A percentile compares a stretch with the other conserved stretches of the same genome.
phyloP scores from a whole-genome alignment of 1,284 basidiomycete genomes.

The Rhodotorula sp. region DNA sequence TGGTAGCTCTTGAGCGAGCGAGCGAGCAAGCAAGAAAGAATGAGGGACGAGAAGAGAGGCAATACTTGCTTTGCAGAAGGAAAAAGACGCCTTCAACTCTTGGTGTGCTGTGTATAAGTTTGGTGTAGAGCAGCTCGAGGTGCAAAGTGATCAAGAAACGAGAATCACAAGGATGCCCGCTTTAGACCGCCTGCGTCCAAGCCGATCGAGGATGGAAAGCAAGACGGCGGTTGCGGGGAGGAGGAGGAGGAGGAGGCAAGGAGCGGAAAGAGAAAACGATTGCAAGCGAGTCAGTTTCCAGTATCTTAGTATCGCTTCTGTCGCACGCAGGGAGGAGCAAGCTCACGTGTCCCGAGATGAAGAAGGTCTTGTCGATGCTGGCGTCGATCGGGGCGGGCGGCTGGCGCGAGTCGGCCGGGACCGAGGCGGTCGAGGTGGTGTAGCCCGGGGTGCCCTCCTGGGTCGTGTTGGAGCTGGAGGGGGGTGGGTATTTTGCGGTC shows the following conservation, averaged over 20 bases:
- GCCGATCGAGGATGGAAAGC: not conserved
- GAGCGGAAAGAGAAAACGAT: not conserved
- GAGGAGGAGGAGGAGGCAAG: not conserved
- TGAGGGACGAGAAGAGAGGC: no score
- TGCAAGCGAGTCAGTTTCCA: slow-evolving; percentile 2
- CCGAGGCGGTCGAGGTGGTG: slow-evolving; percentile 63
- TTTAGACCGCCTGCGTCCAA: slow-evolving; percentile 10
- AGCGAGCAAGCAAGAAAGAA: no score
- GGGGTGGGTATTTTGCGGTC: no score
- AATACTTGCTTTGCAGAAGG: no score
- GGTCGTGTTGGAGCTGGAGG: slow-evolving; percentile 59
- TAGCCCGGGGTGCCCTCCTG: slow-evolving; percentile 71
- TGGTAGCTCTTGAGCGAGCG: no score
- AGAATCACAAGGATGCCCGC: not conserved
- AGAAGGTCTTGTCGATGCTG: slow-evolving; percentile 61
- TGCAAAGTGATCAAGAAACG: no score
- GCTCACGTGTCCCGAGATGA: slow-evolving; percentile 35
- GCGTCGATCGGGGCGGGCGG: slow-evolving; percentile 82
- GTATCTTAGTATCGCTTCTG: no score
- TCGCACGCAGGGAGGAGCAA: no score
- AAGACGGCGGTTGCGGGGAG: no score
- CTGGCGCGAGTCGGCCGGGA: slow-evolving; percentile 78
- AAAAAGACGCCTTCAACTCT: no score
- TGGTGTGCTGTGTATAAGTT: no score
- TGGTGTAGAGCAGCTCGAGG: no score